phyloP scores from a whole-genome alignment of 192 early-diverging fungal genomes.

The Lobosporangium transversale region DNA sequence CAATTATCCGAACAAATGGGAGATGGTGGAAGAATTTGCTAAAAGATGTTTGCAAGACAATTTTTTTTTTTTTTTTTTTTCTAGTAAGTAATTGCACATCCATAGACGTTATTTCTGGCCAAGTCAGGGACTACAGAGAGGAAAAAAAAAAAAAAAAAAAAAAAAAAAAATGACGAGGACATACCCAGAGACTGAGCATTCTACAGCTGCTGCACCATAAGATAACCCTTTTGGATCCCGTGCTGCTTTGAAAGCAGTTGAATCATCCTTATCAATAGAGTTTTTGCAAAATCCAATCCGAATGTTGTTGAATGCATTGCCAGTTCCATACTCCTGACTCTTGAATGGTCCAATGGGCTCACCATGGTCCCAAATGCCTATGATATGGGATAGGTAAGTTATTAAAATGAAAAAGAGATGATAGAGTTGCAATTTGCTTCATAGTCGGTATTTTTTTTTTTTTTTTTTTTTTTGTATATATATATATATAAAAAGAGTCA shows the following conservation, averaged over 20 bases:
- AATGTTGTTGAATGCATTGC: slow-evolving; percentile 52
- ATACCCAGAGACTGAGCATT: slow-evolving; percentile 55
- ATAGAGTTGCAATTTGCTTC: too few relatives aligned
- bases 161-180: background rate
- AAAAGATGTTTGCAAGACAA: too few relatives aligned
- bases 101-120: too few relatives aligned
- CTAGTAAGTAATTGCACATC: too few relatives aligned
- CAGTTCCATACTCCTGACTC: slow-evolving; percentile 50
- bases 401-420: too few relatives aligned
- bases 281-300: slow-evolving; percentile 55
- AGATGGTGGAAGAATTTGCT: slow-evolving; percentile 52
- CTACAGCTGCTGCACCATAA: slow-evolving; percentile 43
- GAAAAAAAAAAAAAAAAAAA: background rate
- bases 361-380: slow-evolving; percentile 55
- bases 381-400: background rate
- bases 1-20: slow-evolving; percentile 31
- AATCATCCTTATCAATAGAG: slow-evolving; percentile 26
- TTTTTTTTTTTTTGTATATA: too few relatives aligned
- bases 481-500: too few relatives aligned
- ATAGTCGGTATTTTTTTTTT: too few relatives aligned
- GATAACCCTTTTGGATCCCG: slow-evolving; percentile 34
- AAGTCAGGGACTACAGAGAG: too few relatives aligned
- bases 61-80: background rate
- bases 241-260: slow-evolving; percentile 26
- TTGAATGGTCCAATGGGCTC: slow-evolving; percentile 54